phyloP scores from a whole-genome alignment of 768 basidiomycete species.

The Psilocybe sp. region DNA sequence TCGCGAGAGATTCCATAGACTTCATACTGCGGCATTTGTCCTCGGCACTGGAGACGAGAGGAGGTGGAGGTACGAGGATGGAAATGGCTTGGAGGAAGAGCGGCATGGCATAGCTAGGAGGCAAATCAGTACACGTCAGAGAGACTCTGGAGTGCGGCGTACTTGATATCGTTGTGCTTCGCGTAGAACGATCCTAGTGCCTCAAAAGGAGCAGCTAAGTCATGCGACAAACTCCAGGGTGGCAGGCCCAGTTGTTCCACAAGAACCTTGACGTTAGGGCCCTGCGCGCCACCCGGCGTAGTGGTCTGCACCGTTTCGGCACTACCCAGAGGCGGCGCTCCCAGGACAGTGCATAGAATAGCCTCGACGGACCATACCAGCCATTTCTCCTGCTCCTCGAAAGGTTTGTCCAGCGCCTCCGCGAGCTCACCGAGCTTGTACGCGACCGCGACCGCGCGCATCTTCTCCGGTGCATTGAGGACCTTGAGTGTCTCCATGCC shows the following conservation, averaged over 20 bases:
- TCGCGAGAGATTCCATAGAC: background rate
- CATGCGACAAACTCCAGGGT: slow-evolving; percentile 53
- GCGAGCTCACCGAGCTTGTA: slow-evolving; percentile 45
- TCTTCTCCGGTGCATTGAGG: slow-evolving; percentile 17
- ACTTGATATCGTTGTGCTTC: slow-evolving; percentile 54
- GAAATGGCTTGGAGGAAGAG: slow-evolving; percentile 67
- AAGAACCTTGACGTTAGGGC: slow-evolving; percentile 24
- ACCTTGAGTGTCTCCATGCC: slow-evolving; percentile 14
- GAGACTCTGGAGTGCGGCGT: slow-evolving; percentile 13
- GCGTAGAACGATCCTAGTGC: slow-evolving; percentile 64
- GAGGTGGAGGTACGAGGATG: slow-evolving; percentile 51
- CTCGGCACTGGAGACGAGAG: slow-evolving; percentile 33
- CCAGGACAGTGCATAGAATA: slow-evolving; percentile 34
- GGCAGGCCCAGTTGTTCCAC: slow-evolving; percentile 57
- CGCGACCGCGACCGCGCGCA: slow-evolving; percentile 37
- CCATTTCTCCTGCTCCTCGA: slow-evolving; percentile 41
- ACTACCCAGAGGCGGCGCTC: slow-evolving; percentile 11
- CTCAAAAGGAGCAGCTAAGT: slow-evolving; percentile 68
- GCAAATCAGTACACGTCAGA: background rate
- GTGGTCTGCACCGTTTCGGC: slow-evolving; percentile 2
- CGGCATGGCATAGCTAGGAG: slow-evolving; percentile 54
- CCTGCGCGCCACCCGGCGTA: slow-evolving; percentile 1
- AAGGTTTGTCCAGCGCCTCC: slow-evolving; percentile 24
- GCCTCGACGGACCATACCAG: slow-evolving; percentile 40
- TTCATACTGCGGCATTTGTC: slow-evolving; percentile 60